These are phyloP conservation scores for Lablab purpureus DNA, from an alignment of 306 rosid species.

Conservation along the genomic window DNA sequence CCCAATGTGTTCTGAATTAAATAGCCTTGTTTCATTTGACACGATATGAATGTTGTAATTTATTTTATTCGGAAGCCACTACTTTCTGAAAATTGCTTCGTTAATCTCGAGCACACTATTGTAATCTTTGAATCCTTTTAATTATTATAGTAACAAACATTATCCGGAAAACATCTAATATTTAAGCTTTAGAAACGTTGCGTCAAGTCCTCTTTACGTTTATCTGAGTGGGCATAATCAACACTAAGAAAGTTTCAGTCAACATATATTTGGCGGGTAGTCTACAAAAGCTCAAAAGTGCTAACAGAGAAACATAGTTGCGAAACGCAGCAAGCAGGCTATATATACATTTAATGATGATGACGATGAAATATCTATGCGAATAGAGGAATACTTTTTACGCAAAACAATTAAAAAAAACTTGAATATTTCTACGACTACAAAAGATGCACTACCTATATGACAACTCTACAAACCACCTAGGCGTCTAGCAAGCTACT, in stretches of 20 bases:
- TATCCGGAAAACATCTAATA: not conserved
- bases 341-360: conserved; percentile 39
- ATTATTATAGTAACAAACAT: not conserved
- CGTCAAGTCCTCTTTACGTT: not conserved
- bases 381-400: not conserved
- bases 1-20: not conserved
- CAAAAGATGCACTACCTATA: conserved; percentile 53
- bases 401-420: conserved; percentile 40
- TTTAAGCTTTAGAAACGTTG: not conserved
- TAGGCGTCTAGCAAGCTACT: conserved; percentile 48
- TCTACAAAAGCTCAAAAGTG: conserved; percentile 14
- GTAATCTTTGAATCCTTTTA: not conserved
- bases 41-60: too few relatives aligned
- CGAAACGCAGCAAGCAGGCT: conserved; percentile 12
- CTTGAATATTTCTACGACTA: conserved; percentile 41
- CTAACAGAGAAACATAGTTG: not conserved
- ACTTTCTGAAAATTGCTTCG: not conserved
- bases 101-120: not conserved
- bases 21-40: too few relatives aligned
- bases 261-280: not conserved
- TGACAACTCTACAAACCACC: conserved; percentile 46
- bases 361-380: conserved; percentile 6
- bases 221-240: too few relatives aligned
- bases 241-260: too few relatives aligned
- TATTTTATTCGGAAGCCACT: not conserved